A percentile compares a stretch with the other conserved stretches of the same genome.
Conservation (phyloP, 768 basidiomycete genomes). For the Boletus rubescentipes region DNA sequence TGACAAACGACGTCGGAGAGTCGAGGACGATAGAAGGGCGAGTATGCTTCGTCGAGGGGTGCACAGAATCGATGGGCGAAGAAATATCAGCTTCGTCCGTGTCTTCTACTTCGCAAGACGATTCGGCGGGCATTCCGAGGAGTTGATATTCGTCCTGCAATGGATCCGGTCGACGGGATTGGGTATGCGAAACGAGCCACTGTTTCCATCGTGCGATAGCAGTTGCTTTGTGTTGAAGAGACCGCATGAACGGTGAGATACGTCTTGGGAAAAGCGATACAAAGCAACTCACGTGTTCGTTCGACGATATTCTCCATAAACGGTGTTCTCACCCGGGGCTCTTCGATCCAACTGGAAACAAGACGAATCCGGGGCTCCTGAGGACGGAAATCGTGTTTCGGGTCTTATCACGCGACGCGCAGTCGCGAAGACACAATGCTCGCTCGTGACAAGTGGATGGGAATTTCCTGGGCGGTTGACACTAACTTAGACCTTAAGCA, state of each 20-base stretch:
- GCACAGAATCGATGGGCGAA: background rate
- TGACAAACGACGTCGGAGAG: constrained; percentile 19
- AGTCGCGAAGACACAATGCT: background rate
- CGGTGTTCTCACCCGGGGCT: background rate
- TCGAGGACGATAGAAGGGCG: constrained; percentile 20
- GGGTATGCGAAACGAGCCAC: constrained; percentile 8
- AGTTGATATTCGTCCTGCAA: constrained; percentile 25
- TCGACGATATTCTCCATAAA: constrained; percentile 12
- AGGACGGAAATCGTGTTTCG: background rate
- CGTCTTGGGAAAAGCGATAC: background rate
- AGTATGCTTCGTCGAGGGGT: background rate
- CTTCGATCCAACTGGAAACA: background rate
- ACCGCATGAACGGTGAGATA: background rate
- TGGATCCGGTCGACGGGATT: constrained; percentile 10
- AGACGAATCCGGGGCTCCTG: background rate
- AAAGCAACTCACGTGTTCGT: constrained; percentile 11
- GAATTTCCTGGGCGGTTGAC: background rate
- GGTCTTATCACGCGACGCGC: background rate
- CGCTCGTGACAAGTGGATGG: background rate
- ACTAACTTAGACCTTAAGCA: background rate
- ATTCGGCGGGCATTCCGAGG: constrained; percentile 7
- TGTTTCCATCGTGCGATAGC: constrained; percentile 13
- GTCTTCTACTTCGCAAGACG: constrained; percentile 7
- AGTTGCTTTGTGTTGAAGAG: constrained; percentile 5
- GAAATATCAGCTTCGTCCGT: constrained; percentile 1